Conservation (phyloP, 2,329 filamentous ascomycete genomes). For the Cladosporium cucumerinum region DNA sequence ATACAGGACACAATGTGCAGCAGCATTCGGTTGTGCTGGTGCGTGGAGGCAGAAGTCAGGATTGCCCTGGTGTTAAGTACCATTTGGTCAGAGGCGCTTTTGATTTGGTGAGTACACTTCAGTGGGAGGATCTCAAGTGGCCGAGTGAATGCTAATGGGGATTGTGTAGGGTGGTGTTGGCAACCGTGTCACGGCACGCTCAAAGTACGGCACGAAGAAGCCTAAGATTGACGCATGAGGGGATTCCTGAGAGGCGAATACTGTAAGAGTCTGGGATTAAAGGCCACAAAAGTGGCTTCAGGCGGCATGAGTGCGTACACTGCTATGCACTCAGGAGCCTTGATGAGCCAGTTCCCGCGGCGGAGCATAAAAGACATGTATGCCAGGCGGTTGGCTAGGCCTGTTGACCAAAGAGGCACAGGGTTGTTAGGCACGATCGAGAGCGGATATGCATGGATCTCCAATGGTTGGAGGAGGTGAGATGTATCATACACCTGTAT, state of each 20-base stretch:
- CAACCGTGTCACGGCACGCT: slow-evolving; percentile 77
- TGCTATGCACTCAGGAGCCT: no score
- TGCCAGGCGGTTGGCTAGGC: not conserved
- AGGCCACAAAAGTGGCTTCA: not conserved
- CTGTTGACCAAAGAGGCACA: not conserved
- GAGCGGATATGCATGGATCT: not conserved
- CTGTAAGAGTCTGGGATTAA: not conserved
- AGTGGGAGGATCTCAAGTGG: not conserved
- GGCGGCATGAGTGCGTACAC: not conserved
- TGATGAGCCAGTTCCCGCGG: no score
- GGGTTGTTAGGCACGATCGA: not conserved
- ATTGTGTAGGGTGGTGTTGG: slow-evolving; percentile 75
- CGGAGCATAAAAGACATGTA: not conserved
- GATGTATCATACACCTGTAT: slow-evolving; percentile 9
- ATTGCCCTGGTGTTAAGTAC: slow-evolving; percentile 98
- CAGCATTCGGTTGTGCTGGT: slow-evolving; percentile 97
- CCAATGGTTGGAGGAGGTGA: not conserved
- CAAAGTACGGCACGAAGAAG: slow-evolving; percentile 99
- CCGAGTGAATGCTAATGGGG: not conserved
- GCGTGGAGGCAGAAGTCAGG: slow-evolving; percentile 86
- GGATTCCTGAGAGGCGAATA: no score
- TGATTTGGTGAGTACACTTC: slow-evolving; percentile 70
- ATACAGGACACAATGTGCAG: slow-evolving; percentile 84
- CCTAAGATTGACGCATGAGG: slow-evolving; percentile 67
- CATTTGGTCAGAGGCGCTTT: slow-evolving; percentile 86